A percentile compares a stretch with the other conserved stretches of the same genome.
These are phyloP conservation scores for Lagerstroemia speciosa DNA, from an alignment of 345 rosid genomes.

Conservation along the genomic window DNA sequence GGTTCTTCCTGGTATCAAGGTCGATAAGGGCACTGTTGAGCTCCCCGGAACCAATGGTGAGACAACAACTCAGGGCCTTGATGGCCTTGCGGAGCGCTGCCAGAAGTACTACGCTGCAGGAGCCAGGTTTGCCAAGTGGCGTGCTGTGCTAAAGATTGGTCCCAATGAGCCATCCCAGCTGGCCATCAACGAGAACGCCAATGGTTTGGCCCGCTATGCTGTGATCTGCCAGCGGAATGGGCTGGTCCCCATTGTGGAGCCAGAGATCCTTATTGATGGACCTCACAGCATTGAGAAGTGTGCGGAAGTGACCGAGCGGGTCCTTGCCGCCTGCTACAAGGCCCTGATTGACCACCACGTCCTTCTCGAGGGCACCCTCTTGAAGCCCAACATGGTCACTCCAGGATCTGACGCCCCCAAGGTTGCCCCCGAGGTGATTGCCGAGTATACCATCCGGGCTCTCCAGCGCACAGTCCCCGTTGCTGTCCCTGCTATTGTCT, in stretches of 20 bases:
- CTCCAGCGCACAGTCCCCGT: constrained; percentile 79
- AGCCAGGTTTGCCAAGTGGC: constrained; percentile 97
- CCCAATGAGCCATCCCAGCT: constrained; percentile 72
- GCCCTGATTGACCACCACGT: constrained; percentile 86
- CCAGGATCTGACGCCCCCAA: constrained; percentile 79
- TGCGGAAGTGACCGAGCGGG: constrained; percentile 74
- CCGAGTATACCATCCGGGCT: constrained; percentile 72
- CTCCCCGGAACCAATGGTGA: constrained; percentile 84
- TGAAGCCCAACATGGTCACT: constrained; percentile 99
- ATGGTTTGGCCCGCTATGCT: constrained; percentile 88
- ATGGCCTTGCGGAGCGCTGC: constrained; percentile 81
- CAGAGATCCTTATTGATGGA: constrained; percentile 91
- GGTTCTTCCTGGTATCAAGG: constrained; percentile 91
- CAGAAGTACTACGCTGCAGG: constrained; percentile 83
- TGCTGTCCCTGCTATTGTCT: constrained; percentile 85
- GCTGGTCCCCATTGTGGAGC: constrained; percentile 93
- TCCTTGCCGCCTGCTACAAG: constrained; percentile 91
- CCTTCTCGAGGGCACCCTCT: constrained; percentile 76
- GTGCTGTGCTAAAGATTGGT: constrained; percentile 83
- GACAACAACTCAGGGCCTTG: constrained; percentile 90
- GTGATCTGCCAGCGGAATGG: constrained; percentile 91
- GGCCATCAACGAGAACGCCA: constrained; percentile 80
- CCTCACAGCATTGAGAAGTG: constrained; percentile 66
- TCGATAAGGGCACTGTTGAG: constrained; percentile 81
- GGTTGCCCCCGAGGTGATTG: constrained; percentile 75